Evolutionary conservation across 495 filamentous ascomycete genomes (phyloP).

Genomic region (Apiosordaria backusii): DNA sequence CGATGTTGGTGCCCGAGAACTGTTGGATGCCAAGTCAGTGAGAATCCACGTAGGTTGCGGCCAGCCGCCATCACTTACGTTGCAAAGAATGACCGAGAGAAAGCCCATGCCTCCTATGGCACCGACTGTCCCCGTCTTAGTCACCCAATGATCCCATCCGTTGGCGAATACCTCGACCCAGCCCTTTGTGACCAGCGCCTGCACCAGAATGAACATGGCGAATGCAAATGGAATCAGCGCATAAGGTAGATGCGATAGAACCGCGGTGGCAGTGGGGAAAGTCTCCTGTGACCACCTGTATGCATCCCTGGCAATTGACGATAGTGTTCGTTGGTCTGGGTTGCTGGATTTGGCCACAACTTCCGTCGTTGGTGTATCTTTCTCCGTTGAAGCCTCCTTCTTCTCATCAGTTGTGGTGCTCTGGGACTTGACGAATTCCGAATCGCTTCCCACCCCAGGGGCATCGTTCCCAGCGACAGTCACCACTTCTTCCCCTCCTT

Average conservation of each 20-base stretch:
- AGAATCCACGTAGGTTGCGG: neutral
- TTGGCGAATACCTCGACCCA: constrained; percentile 65
- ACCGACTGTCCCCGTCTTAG: constrained; percentile 60
- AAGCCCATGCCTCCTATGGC: constrained; percentile 65
- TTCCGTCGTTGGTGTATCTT: neutral
- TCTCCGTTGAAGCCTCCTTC: neutral
- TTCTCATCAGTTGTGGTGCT: neutral
- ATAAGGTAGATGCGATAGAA: constrained; percentile 57
- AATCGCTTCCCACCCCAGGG: neutral
- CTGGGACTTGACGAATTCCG: neutral
- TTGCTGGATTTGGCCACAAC: constrained; percentile 7
- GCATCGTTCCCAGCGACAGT: neutral
- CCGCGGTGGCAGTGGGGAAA: constrained; percentile 61
- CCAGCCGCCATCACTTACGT: constrained; percentile 45
- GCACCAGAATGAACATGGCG: constrained; percentile 65
- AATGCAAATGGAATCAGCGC: constrained; percentile 63
- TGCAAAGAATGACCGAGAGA: constrained; percentile 63
- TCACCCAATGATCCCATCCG: constrained; percentile 66
- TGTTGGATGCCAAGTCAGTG: constrained; percentile 24
- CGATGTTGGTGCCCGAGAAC: constrained; percentile 70
- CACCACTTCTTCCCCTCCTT: neutral
- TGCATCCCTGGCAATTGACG: constrained; percentile 39
- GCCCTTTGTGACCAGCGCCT: constrained; percentile 62
- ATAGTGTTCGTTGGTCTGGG: constrained; percentile 36
- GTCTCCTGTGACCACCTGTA: constrained; percentile 60